Base-by-base conservation (phyloP, 2,329 filamentous ascomycete genomes). In the Emericellopsis cladophorae region DNA sequence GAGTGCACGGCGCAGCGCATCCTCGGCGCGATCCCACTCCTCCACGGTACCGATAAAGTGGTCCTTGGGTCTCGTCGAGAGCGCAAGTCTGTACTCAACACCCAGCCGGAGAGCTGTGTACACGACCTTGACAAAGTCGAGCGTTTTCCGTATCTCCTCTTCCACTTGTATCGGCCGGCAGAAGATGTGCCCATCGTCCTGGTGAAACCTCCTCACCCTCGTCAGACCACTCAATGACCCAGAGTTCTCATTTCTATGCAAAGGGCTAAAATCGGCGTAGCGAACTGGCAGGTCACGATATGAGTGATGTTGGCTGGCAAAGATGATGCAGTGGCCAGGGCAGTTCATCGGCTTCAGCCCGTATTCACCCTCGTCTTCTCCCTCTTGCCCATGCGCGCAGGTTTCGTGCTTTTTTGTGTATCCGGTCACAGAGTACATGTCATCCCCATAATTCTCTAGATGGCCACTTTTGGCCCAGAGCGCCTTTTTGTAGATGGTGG, bases 341-440 rank as follows among this genome's bases (percentile, higher is more conserved):
- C 87, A 94, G 56, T 94, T 94, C 87, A 94, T 94, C 12, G 87
- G 87, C 60, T 94, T 94, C 49, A 94, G 65, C 15, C 84, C 85
- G 59, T 85, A 93, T 46, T 84, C 81, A 45, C 76, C 71, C 44
- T 74, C 72, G 45, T 79, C 74, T n/a, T 40, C 31, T 8, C 39
- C 35, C 15, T 47, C 45, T 10, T 62, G 57, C 37, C 54, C 59
- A 42, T 65, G 56, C 42, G 54, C 61, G 6, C 50, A 48, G 7
- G 42, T 37, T 5, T 45, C 32, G 24, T 40, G 36, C 4, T 40
- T 37, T 9, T 37, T 39, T 51, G 46, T 65, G 47, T 50, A 70
- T 37, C 76, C 74, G 10, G 67, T 77, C 23, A 94, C 87, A 41
- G 83, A 80, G 60, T 89, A 94, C 88, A 94, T 94, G 54, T 94